Conservation (phyloP, 1,139 yeast species). For the Dujonia santamariae region DNA sequence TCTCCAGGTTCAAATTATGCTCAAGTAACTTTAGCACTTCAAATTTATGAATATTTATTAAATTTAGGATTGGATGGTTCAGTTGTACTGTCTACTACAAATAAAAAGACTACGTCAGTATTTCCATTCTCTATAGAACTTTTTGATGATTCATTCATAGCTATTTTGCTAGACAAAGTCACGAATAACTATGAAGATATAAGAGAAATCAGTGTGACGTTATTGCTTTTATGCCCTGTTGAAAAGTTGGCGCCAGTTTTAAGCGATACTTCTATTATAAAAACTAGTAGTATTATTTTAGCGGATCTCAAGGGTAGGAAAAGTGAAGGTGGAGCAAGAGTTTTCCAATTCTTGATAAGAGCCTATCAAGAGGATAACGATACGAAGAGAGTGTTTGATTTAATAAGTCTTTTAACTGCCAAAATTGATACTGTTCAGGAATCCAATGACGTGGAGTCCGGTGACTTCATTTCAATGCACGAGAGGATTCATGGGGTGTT, state of each 20-base stretch:
- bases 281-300: constrained; percentile 43
- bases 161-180: constrained; percentile 57
- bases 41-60: constrained; percentile 45
- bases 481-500: constrained; percentile 66
- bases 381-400: constrained; percentile 15
- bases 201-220: constrained; percentile 47
- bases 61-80: constrained; percentile 56
- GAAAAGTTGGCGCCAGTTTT: constrained; percentile 19
- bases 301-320: constrained; percentile 62
- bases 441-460: constrained; percentile 27
- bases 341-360: constrained; percentile 48
- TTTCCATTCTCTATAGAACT: constrained; percentile 27
- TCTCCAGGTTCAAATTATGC: constrained; percentile 72
- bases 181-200: constrained; percentile 76
- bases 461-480: constrained; percentile 35
- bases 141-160: constrained; percentile 33
- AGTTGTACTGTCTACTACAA: constrained; percentile 13
- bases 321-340: constrained; percentile 80
- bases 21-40: constrained; percentile 49
- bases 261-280: constrained; percentile 15
- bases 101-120: constrained; percentile 8
- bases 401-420: constrained; percentile 29
- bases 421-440: constrained; percentile 24
- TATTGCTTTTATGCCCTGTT: constrained; percentile 50
- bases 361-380: constrained; percentile 16